A percentile compares a stretch with the other conserved stretches of the same genome.
Evolutionary conservation across 106 monocot genomes (phyloP).

Genomic region (Dendrobium catenatum): DNA sequence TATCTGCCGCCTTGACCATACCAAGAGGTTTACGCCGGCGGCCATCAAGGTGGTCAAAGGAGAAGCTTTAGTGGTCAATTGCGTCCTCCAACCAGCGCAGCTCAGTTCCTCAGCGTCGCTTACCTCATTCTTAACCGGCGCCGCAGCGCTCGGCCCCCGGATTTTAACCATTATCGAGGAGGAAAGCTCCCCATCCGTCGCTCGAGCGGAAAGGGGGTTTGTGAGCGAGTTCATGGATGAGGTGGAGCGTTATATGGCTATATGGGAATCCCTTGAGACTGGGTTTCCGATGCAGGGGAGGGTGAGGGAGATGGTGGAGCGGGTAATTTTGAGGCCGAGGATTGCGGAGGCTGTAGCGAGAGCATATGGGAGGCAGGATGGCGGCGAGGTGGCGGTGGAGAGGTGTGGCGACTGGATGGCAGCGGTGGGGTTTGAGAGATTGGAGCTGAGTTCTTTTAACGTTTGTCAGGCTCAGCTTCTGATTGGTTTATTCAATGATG

Average conservation of each 20-base stretch:
- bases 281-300: slow-evolving; percentile 20
- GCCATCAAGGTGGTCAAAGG: slow-evolving; percentile 29
- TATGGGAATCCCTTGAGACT: slow-evolving; percentile 23
- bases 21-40: slow-evolving; percentile 25
- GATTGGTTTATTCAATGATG: slow-evolving; percentile 40
- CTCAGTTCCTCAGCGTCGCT: background rate
- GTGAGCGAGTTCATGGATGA: slow-evolving; percentile 21
- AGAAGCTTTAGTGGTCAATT: slow-evolving; percentile 30
- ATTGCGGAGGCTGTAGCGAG: slow-evolving; percentile 21
- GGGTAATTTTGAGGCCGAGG: slow-evolving; percentile 20
- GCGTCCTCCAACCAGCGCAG: slow-evolving; percentile 32
- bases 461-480: slow-evolving; percentile 31
- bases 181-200: background rate
- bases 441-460: slow-evolving; percentile 35
- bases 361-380: background rate
- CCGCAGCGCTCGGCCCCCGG: slow-evolving; percentile 1
- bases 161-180: slow-evolving; percentile 21
- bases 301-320: slow-evolving; percentile 27
- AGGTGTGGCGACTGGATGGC: slow-evolving; percentile 24
- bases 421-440: slow-evolving; percentile 9
- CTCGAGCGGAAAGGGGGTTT: slow-evolving; percentile 2
- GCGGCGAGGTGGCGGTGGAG: background rate
- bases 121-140: background rate
- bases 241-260: slow-evolving; percentile 22
- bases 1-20: slow-evolving; percentile 34